A percentile compares a stretch with the other conserved stretches of the same genome.
phyloP scores from a whole-genome alignment of 768 basidiomycete species.

The Pulveroboletus ravenelii region DNA sequence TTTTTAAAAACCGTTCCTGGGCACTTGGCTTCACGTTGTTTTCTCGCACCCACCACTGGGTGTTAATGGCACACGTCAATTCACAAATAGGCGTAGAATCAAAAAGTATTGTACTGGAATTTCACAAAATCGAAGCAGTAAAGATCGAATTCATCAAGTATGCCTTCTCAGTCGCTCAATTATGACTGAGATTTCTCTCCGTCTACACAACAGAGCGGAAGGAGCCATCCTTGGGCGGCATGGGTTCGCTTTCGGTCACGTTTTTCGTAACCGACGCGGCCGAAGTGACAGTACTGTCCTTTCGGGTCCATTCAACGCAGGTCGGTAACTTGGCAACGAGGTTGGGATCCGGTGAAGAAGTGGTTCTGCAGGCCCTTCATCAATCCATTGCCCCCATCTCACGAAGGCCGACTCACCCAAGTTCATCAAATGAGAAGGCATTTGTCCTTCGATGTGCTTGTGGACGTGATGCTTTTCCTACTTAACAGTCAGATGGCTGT shows the following conservation, averaged over 20 bases:
- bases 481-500: slow-evolving; percentile 1
- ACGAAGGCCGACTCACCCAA: slow-evolving; percentile 10
- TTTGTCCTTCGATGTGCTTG: slow-evolving; percentile 9
- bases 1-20: not conserved
- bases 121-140: not conserved
- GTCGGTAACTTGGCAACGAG: slow-evolving; percentile 13
- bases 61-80: not conserved
- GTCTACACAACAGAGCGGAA: slow-evolving; percentile 11
- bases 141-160: not conserved
- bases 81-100: not conserved
- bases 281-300: slow-evolving; percentile 1
- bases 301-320: slow-evolving; percentile 10
- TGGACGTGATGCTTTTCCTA: slow-evolving; percentile 13
- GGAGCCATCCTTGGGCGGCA: not conserved
- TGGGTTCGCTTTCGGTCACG: not conserved
- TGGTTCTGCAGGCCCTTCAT: slow-evolving; percentile 7
- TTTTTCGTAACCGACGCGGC: slow-evolving; percentile 6
- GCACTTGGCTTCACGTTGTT: not conserved
- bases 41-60: not conserved
- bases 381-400: not conserved
- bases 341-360: slow-evolving; percentile 5
- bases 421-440: slow-evolving; percentile 16
- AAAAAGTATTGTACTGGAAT: slow-evolving; percentile 14
- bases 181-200: not conserved
- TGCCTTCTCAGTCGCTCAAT: not conserved